Conservation (phyloP, 225 moss, liverwort and hornwort genomes). For the Polytrichum commune region DNA sequence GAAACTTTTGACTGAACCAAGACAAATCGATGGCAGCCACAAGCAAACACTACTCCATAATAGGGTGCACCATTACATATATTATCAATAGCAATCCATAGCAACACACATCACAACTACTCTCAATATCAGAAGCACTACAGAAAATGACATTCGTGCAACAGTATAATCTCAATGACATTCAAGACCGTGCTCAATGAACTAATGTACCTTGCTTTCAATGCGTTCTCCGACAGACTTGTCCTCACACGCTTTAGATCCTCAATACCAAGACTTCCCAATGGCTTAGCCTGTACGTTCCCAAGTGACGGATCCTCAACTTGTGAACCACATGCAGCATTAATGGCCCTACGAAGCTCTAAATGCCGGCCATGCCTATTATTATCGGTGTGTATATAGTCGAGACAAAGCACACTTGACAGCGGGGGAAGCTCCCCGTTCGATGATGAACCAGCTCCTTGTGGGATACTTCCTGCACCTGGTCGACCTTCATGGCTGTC, state of each 20-base stretch:
- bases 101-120: too few relatives aligned
- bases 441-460: constrained; percentile 31
- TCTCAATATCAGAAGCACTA: too few relatives aligned
- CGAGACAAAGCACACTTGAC: constrained; percentile 33
- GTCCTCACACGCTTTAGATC: constrained; percentile 72
- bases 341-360: constrained; percentile 49
- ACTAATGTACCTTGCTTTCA: constrained; percentile 40
- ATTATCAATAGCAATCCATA: too few relatives aligned
- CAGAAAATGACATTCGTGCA: too few relatives aligned
- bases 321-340: constrained; percentile 26
- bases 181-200: too few relatives aligned
- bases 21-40: too few relatives aligned
- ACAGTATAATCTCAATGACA: too few relatives aligned
- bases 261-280: constrained; percentile 54
- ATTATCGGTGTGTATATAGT: constrained; percentile 21
- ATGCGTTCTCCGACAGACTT: constrained; percentile 40
- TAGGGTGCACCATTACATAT: too few relatives aligned
- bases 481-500: constrained; percentile 49
- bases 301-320: constrained; percentile 63
- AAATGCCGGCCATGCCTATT: constrained; percentile 25
- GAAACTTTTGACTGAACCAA: too few relatives aligned
- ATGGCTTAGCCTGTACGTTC: constrained; percentile 52
- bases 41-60: too few relatives aligned
- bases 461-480: constrained; percentile 6
- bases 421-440: constrained; percentile 33